These are phyloP conservation scores for Vaccinium darrowii DNA, from an alignment of 148 eudicot species.

Conservation along the genomic window DNA sequence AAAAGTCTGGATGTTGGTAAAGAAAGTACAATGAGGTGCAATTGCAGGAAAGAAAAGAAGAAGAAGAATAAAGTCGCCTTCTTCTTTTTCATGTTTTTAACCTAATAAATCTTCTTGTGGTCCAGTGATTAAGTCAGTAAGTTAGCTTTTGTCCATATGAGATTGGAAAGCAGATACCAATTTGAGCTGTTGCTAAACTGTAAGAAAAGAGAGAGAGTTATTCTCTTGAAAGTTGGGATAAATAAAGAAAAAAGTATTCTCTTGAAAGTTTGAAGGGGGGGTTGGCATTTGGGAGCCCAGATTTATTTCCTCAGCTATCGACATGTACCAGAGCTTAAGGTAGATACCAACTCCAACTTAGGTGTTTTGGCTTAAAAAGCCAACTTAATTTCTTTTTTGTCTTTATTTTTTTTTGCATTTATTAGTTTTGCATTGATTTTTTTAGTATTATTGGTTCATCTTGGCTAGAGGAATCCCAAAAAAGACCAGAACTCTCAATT, in stretches of 20 bases:
- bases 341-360: no score
- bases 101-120: background rate
- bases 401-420: no score
- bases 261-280: background rate
- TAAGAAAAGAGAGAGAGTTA: background rate
- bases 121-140: background rate
- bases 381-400: no score
- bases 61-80: background rate
- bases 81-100: background rate
- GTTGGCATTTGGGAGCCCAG: background rate
- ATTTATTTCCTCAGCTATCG: background rate
- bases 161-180: background rate
- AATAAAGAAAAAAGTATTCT: background rate
- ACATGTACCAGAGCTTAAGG: background rate
- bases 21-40: background rate
- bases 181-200: background rate
- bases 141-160: background rate
- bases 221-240: background rate
- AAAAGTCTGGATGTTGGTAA: background rate
- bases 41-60: background rate
- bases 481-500: no score
- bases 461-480: no score
- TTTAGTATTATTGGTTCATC: no score
- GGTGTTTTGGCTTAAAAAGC: no score
- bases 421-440: no score